phyloP scores from a whole-genome alignment of 805 yeast genomes.

The Scheffersomyces amazonensis region DNA sequence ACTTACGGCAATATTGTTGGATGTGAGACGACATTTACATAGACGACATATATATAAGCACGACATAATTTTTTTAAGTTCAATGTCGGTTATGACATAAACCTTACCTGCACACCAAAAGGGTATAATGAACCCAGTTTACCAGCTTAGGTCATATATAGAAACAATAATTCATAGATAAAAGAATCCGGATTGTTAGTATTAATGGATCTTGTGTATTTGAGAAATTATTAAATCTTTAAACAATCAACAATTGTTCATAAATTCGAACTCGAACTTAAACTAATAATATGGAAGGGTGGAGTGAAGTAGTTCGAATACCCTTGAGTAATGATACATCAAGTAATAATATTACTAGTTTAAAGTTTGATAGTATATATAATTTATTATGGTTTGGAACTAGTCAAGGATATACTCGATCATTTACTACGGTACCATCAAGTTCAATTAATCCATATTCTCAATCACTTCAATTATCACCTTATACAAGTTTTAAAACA shows the following conservation, averaged over 20 bases:
- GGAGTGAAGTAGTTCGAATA: conserved; percentile 42
- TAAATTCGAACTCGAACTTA: no score
- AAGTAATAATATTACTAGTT: conserved; percentile 17
- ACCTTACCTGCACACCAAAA: no score
- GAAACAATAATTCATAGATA: no score
- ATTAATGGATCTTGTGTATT: no score
- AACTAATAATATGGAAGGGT: conserved; percentile 58
- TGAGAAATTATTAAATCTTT: no score
- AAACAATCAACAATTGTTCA: not conserved
- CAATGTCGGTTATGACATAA: no score
- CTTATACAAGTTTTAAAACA: conserved; percentile 36
- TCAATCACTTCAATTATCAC: conserved; percentile 19
- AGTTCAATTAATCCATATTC: conserved; percentile 15
- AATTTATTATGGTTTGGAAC: conserved; percentile 89
- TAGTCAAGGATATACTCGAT: conserved; percentile 45
- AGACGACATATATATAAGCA: no score
- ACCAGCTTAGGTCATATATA: not conserved
- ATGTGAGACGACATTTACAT: no score
- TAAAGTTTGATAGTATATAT: conserved; percentile 62
- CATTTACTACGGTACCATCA: conserved; percentile 19
- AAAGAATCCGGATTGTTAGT: no score
- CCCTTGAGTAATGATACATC: conserved; percentile 1
- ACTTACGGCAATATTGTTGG: no score
- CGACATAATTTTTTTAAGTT: no score
- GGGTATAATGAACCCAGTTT: no score